Evolutionary conservation across 2,329 filamentous ascomycete genomes (phyloP).

Genomic region (Diplocarpon rosae): DNA sequence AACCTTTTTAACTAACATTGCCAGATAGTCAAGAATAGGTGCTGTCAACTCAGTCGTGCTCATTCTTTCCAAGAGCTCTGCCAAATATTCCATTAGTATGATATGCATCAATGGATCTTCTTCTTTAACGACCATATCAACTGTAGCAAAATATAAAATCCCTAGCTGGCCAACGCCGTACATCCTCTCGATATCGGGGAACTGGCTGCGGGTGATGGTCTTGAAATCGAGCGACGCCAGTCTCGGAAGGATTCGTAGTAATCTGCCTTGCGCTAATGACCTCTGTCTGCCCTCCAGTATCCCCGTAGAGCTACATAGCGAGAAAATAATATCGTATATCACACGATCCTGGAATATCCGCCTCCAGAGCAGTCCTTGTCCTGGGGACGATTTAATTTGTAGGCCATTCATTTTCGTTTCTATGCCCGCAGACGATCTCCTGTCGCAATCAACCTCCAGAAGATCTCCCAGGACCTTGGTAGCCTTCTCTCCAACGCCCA

Average conservation of each 20-base stretch:
- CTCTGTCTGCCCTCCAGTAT: constrained; percentile 25
- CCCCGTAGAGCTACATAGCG: constrained; percentile 26
- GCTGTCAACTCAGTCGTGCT: constrained; percentile 21
- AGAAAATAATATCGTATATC: constrained; percentile 36
- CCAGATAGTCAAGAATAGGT: constrained; percentile 22
- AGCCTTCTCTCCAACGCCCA: constrained; percentile 45
- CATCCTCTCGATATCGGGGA: constrained; percentile 21
- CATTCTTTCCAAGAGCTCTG: constrained; percentile 25
- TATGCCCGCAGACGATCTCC: constrained; percentile 18
- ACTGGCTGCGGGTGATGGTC: constrained; percentile 19
- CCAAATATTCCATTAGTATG: constrained; percentile 26
- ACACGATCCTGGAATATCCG: constrained; percentile 37
- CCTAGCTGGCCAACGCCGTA: constrained; percentile 18
- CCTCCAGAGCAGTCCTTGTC: constrained; percentile 43
- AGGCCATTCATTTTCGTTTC: constrained; percentile 26
- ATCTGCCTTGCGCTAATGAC: constrained; percentile 26
- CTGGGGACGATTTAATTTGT: constrained; percentile 31
- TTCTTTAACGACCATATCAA: constrained; percentile 26
- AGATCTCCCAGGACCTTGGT: constrained; percentile 40
- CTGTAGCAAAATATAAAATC: constrained; percentile 25
- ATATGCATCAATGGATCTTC: constrained; percentile 28
- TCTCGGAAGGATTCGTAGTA: constrained; percentile 25
- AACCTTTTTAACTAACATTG: constrained; percentile 19
- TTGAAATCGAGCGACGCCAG: constrained; percentile 23
- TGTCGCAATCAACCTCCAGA: constrained; percentile 43